Conservation (phyloP, 768 basidiomycete species). For the Tulasnella sp. region DNA sequence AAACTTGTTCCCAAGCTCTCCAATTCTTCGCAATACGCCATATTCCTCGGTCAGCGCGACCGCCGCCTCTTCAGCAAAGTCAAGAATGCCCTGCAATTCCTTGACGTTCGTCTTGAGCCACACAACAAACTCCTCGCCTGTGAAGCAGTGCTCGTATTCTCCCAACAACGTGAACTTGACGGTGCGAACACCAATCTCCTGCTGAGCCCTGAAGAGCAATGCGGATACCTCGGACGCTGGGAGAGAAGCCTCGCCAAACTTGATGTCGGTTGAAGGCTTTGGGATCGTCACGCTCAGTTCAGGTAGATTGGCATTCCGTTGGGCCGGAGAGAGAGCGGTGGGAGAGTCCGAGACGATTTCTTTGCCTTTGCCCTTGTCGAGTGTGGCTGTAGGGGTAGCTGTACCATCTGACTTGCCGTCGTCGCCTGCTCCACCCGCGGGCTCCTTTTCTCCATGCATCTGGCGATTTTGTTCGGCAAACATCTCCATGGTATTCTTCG, state of each 20-base stretch:
- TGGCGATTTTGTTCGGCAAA: conserved; percentile 23
- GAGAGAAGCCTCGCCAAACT: conserved; percentile 72
- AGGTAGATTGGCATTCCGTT: conserved; percentile 43
- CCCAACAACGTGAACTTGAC: conserved; percentile 76
- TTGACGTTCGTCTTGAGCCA: conserved; percentile 79
- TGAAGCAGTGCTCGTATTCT: conserved; percentile 82
- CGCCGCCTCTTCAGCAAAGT: conserved; percentile 73
- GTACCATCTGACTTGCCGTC: conserved; percentile 40
- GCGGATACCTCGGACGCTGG: conserved; percentile 61
- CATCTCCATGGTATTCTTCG: conserved; percentile 23
- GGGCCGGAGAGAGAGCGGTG: conserved; percentile 35
- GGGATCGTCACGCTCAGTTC: conserved; percentile 38
- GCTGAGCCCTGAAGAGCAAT: conserved; percentile 65
- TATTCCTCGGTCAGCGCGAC: conserved; percentile 60
- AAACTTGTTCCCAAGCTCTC: conserved; percentile 66
- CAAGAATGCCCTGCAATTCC: conserved; percentile 71
- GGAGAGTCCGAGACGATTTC: conserved; percentile 41
- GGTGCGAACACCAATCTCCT: conserved; percentile 64
- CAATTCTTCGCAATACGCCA: conserved; percentile 63
- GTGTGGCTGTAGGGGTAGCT: conserved; percentile 46
- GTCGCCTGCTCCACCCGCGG: conserved; percentile 46
- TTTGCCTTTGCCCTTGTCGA: conserved; percentile 79
- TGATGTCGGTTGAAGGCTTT: conserved; percentile 47
- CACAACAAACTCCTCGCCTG: conserved; percentile 80
- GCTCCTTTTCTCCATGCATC: conserved; percentile 35